Evolutionary conservation across 2,329 filamentous ascomycete species (phyloP), one percentile per base, ranked within the genome.

Genomic region (Pseudohalonectria lignicola): DNA sequence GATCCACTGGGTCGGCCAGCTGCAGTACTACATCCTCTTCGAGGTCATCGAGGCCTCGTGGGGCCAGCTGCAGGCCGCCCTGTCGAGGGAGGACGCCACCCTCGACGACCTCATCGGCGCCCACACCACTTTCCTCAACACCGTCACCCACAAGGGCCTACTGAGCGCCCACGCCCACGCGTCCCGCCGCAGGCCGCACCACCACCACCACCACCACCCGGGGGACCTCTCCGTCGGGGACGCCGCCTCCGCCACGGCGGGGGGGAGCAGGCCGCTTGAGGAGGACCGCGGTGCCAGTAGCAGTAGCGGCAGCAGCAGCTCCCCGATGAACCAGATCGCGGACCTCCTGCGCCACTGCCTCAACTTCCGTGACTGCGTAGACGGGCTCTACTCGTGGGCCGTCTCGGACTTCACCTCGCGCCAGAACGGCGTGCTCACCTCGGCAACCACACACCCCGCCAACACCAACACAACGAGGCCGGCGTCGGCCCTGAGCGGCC

Each of bases 1-100:
- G 92, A 86, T 96, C 13, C 93, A 98, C 57, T 96, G 98, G 53
- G 81, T 96, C 52, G 86, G 86, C 45, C 92, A 98, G 60, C 71
- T 98, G 12, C 92, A 98, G 59, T 95, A 96, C 64, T 98, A 98
- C 58, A 95, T 98, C 48, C 71, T 98, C 9, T 98, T 96, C 53
- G 92, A 98, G 59, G 92, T 98, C 48, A 96, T 98, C 49, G 92
- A 98, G 59, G 82, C 85, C 26, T 92, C 86, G 35, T 98, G 92
- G 93, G 84, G 85, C 44, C 82, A 90, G 53, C 72, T 98, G 3
- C 85, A 95, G 57, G 74, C 76, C 20, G 82, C 83, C 23, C 81
- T 96, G 44, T 77, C 74, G 39, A 86, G 84, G 54, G 86, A 56
- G 12, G 84, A 85, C 47, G 88, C 82, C 53, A 98, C 92, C 0